Evolutionary conservation across 441 rosid species (phyloP).

Genomic region (Viola pubescens): DNA sequence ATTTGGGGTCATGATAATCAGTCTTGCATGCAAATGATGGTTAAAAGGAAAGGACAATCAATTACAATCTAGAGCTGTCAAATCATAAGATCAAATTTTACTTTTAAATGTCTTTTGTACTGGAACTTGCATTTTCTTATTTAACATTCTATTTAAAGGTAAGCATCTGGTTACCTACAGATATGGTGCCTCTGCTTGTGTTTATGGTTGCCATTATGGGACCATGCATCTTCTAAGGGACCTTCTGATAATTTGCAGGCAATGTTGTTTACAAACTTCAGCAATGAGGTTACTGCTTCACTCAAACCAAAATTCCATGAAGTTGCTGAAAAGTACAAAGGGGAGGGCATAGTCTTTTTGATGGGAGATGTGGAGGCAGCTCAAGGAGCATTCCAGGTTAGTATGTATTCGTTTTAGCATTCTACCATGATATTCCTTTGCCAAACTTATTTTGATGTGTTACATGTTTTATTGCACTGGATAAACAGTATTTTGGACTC

Average conservation of each 20-base stretch:
- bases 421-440: conserved; percentile 5
- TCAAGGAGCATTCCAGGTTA: conserved; percentile 84
- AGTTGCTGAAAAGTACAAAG: conserved; percentile 69
- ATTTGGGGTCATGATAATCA: too few species aligned
- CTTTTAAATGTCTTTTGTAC: too few species aligned
- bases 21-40: too few species aligned
- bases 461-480: neutral
- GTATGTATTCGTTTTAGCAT: conserved; percentile 14
- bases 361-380: conserved; percentile 76
- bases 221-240: conserved; percentile 6
- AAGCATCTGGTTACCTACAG: too few species aligned
- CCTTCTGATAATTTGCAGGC: conserved; percentile 41
- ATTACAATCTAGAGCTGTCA: too few species aligned
- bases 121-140: too few species aligned
- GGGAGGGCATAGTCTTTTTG: conserved; percentile 59
- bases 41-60: too few species aligned
- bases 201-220: neutral
- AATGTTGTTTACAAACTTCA: conserved; percentile 76
- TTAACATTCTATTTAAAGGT: too few species aligned
- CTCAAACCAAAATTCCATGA: conserved; percentile 57
- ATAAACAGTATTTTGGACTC: conserved; percentile 82
- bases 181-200: neutral
- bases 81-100: too few species aligned
- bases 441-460: neutral
- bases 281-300: conserved; percentile 44